Evolutionary conservation across 306 rosid species (phyloP).

Genomic region (Nissolia schottii): DNA sequence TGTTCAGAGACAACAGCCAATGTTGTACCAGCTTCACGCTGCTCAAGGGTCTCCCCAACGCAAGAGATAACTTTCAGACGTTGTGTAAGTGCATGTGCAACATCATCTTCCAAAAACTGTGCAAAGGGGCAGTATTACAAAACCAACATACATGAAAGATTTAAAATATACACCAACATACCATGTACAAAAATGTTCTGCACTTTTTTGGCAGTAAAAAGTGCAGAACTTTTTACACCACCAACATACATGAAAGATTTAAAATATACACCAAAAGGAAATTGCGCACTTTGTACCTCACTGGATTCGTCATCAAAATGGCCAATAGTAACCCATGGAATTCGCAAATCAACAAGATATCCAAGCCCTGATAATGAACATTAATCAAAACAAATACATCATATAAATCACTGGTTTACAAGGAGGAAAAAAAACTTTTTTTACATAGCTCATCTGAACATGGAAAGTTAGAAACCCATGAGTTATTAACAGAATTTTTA

Average conservation of each 20-base stretch:
- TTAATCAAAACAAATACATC: neutral
- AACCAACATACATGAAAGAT: no score
- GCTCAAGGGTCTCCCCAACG: slow-evolving; percentile 85
- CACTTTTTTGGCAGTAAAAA: neutral
- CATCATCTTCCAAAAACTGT: slow-evolving; percentile 88
- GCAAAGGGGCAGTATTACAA: no score
- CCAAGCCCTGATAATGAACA: slow-evolving; percentile 47
- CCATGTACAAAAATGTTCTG: no score
- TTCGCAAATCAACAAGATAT: slow-evolving; percentile 64
- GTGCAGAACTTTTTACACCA: neutral
- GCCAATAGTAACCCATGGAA: slow-evolving; percentile 83
- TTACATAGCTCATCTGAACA: neutral
- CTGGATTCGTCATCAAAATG: slow-evolving; percentile 74
- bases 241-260: neutral
- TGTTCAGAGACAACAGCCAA: slow-evolving; percentile 64
- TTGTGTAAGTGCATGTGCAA: slow-evolving; percentile 75
- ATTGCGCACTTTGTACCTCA: slow-evolving; percentile 45
- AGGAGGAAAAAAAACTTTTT: neutral
- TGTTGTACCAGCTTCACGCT: slow-evolving; percentile 73
- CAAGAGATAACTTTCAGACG: slow-evolving; percentile 86
- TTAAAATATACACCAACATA: no score
- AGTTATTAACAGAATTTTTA: neutral
- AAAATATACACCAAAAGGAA: neutral
- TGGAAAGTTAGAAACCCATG: neutral
- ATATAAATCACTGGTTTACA: neutral